Evolutionary conservation across 768 basidiomycete species (phyloP).

Genomic region (Tremella mesenterica): DNA sequence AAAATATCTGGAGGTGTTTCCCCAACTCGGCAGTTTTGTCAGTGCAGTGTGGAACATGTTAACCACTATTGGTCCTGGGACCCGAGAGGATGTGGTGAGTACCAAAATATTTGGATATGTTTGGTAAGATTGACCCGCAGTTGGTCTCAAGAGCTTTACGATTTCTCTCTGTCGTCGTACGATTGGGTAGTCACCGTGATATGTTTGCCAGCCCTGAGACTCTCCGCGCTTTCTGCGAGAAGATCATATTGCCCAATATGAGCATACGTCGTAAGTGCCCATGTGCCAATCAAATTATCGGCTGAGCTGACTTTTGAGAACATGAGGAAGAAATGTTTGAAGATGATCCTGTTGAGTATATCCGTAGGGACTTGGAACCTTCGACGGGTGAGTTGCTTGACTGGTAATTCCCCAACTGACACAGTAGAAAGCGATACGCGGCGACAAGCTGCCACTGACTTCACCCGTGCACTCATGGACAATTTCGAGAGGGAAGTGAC

Average conservation of each 20-base stretch:
- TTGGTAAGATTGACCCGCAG: constrained; percentile 16
- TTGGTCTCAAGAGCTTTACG: constrained; percentile 83
- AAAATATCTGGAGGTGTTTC: constrained; percentile 47
- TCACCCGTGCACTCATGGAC: constrained; percentile 82
- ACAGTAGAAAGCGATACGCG: constrained; percentile 67
- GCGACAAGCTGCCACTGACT: constrained; percentile 86
- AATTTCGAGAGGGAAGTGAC: constrained; percentile 75
- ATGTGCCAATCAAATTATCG: neutral
- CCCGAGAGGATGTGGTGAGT: constrained; percentile 66
- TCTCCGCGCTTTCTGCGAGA: constrained; percentile 71
- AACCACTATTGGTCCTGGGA: constrained; percentile 54
- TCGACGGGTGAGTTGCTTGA: constrained; percentile 48
- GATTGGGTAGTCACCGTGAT: constrained; percentile 68
- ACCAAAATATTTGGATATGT: neutral
- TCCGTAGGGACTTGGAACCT: constrained; percentile 71
- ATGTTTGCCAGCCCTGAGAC: constrained; percentile 71
- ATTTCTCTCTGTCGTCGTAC: constrained; percentile 87
- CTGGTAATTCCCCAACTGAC: neutral
- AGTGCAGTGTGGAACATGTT: constrained; percentile 83
- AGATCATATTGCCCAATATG: constrained; percentile 91
- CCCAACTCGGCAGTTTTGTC: constrained; percentile 54
- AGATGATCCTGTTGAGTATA: constrained; percentile 92
- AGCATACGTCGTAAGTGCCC: constrained; percentile 54
- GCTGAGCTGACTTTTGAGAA: constrained; percentile 46
- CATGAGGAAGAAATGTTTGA: constrained; percentile 93